Base-by-base conservation (phyloP, 257 asterid genomes). In the Nicotiana undulata region DNA sequence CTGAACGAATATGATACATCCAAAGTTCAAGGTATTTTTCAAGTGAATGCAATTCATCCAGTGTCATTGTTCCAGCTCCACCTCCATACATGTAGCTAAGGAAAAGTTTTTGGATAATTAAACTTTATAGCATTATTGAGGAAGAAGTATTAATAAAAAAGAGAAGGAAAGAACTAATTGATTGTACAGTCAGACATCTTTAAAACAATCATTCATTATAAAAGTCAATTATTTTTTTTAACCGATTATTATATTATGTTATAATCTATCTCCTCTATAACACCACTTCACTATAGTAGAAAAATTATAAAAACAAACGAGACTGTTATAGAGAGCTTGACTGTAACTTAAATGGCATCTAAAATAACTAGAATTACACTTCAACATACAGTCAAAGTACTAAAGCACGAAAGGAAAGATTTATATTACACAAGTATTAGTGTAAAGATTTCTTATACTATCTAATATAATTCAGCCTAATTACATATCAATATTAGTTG, bases 21-120 rank as follows among this genome's bases (percentile, higher is more conserved):
- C 96, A 93, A 58, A 81, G 65, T 79, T 91, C 98, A 31, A 93
- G 96, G 85, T 90, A 91, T 79, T 91, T 94, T 84, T 94, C 97
- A 67, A 94, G 92, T 70, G 88, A 85, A 68, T 85, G 86, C 68
- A 94, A 77, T 75, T 94, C 97, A 59, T 85, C 90, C 81, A 91
- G 77, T 78, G 89, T 80, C 96, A 91, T 89, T 55, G 98, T 81
- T 79, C 95, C 94, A 72, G 87, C 81, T 79, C 91, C 97, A 79
- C 97, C 98, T 81, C 96, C 97, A 79, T 86, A 87, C 77, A 93
- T 89, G 85, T 82, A 94, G 88, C 98, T 94, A 15, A 5, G 12
- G 7, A 74, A 1, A 70, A 17, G 6, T 70, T 44, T 68, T 15
- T 72, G 11, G 60, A 46, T 46, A 46, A 72, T 72, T 72, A 72